Conservation (phyloP, 352 stramenopile genomes). For the Blastocystis sp. region DNA sequence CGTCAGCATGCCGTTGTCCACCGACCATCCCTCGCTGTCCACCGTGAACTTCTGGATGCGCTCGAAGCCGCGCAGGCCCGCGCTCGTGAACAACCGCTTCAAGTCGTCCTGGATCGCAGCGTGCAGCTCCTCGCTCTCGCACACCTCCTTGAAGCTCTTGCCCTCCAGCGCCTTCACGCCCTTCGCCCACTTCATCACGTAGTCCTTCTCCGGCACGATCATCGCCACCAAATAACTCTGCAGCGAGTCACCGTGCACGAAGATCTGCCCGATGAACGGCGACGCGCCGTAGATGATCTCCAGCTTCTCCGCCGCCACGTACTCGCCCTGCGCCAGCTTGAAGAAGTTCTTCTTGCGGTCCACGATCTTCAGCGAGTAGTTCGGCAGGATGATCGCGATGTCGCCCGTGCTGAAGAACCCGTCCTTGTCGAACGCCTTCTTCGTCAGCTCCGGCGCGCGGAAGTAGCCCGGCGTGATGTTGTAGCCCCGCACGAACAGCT, state of each 20-base stretch:
- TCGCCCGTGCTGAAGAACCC: slow-evolving; percentile 81
- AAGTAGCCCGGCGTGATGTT: slow-evolving; percentile 78
- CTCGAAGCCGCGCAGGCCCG: slow-evolving; percentile 86
- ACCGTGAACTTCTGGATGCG: slow-evolving; percentile 82
- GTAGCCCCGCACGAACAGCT: slow-evolving; percentile 72
- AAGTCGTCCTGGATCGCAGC: slow-evolving; percentile 80
- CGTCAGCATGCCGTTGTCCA: slow-evolving; percentile 86
- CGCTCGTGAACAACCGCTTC: slow-evolving; percentile 75
- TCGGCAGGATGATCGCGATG: slow-evolving; percentile 79
- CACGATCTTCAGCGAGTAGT: slow-evolving; percentile 81
- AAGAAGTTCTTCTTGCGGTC: slow-evolving; percentile 89
- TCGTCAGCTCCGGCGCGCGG: slow-evolving; percentile 78
- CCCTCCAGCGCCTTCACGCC: slow-evolving; percentile 70
- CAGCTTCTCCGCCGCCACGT: slow-evolving; percentile 92
- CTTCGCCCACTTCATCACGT: slow-evolving; percentile 80
- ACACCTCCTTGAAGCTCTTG: slow-evolving; percentile 71
- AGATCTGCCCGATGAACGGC: slow-evolving; percentile 83
- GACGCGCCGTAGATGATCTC: slow-evolving; percentile 88
- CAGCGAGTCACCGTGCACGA: slow-evolving; percentile 91
- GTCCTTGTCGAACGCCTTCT: slow-evolving; percentile 76
- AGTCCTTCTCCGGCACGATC: slow-evolving; percentile 86
- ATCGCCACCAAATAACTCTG: slow-evolving; percentile 88
- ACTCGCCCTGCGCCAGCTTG: slow-evolving; percentile 89
- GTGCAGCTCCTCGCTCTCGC: slow-evolving; percentile 73
- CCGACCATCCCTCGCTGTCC: slow-evolving; percentile 80